Evolutionary conservation across 169 alveolate species (phyloP).

Genomic region (Eimeria acervulina): DNA sequence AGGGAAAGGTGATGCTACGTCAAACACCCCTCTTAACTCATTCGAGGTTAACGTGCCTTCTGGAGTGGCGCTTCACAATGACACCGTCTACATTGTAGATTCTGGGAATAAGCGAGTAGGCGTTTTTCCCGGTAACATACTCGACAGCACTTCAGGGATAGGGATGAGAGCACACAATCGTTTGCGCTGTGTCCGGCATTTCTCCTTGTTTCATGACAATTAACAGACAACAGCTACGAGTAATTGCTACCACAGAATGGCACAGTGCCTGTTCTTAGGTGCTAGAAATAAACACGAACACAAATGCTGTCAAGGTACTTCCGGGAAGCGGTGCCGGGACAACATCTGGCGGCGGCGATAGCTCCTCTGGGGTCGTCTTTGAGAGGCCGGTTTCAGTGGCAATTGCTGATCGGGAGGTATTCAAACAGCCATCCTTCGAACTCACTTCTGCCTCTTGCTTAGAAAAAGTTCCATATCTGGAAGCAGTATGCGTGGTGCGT

Average conservation of each 20-base stretch:
- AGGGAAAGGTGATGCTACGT: neutral
- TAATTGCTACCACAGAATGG: neutral
- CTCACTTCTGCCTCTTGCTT: neutral
- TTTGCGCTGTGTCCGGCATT: too few relatives aligned
- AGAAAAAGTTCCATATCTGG: neutral
- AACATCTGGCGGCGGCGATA: neutral
- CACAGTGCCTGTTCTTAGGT: neutral
- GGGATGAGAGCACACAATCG: neutral
- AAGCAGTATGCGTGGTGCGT: neutral
- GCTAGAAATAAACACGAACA: neutral
- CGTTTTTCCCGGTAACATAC: too few relatives aligned
- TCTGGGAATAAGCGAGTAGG: conserved; percentile 65
- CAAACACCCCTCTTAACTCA: neutral
- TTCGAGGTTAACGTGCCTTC: conserved; percentile 51
- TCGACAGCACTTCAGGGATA: neutral
- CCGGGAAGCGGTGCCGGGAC: neutral
- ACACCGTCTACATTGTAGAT: conserved; percentile 21
- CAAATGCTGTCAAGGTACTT: neutral
- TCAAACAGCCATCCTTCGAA: neutral
- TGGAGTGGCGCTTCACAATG: conserved; percentile 25
- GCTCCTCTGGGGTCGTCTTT: neutral
- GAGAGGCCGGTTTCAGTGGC: conserved; percentile 73
- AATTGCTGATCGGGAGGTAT: conserved; percentile 20
- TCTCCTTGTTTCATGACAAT: neutral
- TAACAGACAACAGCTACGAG: neutral